A percentile compares a stretch with the other conserved stretches of the same genome.
Evolutionary conservation across 2,329 filamentous ascomycete genomes (phyloP).

Genomic region (Diaporthe citriasiana): DNA sequence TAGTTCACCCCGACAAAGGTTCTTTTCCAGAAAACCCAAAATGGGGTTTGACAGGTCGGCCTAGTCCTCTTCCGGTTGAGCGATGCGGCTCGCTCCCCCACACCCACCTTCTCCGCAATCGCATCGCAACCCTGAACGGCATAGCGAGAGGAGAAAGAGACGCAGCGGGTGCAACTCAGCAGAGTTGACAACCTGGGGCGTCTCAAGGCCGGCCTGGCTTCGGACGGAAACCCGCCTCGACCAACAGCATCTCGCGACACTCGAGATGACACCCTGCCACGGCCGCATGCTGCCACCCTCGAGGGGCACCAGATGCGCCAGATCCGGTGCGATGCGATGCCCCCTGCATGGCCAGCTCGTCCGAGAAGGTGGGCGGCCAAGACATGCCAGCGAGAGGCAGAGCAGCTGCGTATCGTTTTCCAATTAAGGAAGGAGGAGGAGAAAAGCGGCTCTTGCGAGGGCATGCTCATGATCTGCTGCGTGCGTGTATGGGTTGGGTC

Average conservation of each 20-base stretch:
- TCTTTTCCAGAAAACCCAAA: constrained; percentile 24
- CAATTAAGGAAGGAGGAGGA: constrained; percentile 34
- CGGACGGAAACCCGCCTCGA: neutral
- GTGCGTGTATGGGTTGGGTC: neutral
- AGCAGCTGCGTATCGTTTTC: constrained; percentile 18
- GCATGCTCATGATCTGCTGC: neutral
- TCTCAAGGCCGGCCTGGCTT: neutral
- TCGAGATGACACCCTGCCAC: constrained; percentile 28
- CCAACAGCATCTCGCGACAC: neutral
- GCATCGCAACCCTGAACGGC: constrained; percentile 22
- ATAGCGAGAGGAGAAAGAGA: constrained; percentile 3
- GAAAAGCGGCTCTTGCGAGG: constrained; percentile 18
- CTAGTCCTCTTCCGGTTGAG: constrained; percentile 16
- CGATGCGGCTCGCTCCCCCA: constrained; percentile 10
- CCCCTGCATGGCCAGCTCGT: constrained; percentile 15
- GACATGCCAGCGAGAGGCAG: constrained; percentile 10
- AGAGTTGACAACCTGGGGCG: constrained; percentile 23
- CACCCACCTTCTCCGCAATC: neutral
- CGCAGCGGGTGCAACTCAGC: neutral
- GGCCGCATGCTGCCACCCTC: constrained; percentile 5
- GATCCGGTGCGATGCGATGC: neutral
- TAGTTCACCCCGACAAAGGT: constrained; percentile 20
- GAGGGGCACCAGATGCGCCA: neutral
- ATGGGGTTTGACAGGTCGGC: constrained; percentile 21
- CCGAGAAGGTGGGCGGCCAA: constrained; percentile 25